These are phyloP conservation scores for Amanita jacksonii DNA, from an alignment of 768 basidiomycete species.

Conservation along the genomic window DNA sequence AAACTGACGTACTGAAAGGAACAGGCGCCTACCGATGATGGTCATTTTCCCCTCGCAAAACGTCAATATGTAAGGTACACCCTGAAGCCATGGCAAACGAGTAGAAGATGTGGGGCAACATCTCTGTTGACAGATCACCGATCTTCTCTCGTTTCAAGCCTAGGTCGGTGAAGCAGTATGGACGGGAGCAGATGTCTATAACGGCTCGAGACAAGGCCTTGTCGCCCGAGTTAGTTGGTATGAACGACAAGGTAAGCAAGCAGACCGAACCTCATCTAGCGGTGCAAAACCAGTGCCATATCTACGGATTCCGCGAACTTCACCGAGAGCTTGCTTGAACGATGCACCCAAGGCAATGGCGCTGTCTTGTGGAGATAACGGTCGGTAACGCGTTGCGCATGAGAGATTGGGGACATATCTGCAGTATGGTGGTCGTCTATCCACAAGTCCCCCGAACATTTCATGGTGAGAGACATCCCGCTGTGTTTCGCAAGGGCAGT, in stretches of 20 bases:
- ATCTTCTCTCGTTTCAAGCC: constrained; percentile 85
- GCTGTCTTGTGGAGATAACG: constrained; percentile 59
- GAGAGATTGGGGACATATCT: constrained; percentile 52
- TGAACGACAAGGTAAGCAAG: constrained; percentile 3
- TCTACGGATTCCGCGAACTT: constrained; percentile 86
- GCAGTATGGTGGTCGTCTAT: constrained; percentile 99
- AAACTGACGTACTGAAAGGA: neutral
- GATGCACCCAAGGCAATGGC: constrained; percentile 82
- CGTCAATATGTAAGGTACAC: constrained; percentile 90
- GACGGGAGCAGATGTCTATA: constrained; percentile 96
- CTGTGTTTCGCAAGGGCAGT: constrained; percentile 95
- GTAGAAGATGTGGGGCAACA: constrained; percentile 97
- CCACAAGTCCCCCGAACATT: constrained; percentile 91
- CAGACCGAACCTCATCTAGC: constrained; percentile 73
- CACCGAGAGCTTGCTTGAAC: constrained; percentile 92
- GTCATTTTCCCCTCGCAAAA: constrained; percentile 91
- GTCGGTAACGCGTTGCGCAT: constrained; percentile 8
- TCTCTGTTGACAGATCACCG: constrained; percentile 92
- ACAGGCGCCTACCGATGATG: constrained; percentile 73
- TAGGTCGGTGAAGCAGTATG: constrained; percentile 90
- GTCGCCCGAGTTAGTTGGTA: constrained; percentile 1
- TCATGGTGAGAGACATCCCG: constrained; percentile 84
- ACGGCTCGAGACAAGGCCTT: constrained; percentile 94
- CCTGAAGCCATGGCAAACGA: constrained; percentile 97
- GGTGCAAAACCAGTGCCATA: constrained; percentile 98